These are phyloP conservation scores for Salisapilia sapeloensis DNA, from an alignment of 352 stramenopile species.

Conservation along the genomic window DNA sequence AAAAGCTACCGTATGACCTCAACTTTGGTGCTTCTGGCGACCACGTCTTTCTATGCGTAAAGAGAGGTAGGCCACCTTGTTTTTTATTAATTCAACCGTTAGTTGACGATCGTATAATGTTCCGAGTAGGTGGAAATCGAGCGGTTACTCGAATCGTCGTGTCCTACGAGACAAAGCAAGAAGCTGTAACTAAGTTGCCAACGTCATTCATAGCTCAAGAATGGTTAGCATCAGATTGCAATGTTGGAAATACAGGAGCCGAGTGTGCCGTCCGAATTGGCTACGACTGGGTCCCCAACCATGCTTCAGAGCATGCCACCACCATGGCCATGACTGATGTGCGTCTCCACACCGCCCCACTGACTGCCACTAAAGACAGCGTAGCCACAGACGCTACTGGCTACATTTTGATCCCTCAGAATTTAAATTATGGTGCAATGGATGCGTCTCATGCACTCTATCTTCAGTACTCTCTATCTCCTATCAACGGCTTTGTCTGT, in stretches of 20 bases:
- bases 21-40: conserved; percentile 43
- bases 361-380: no score
- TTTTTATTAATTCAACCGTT: no score
- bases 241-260: no score
- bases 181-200: conserved; percentile 2
- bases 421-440: conserved; percentile 27
- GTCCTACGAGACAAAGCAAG: not conserved
- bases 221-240: no score
- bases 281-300: conserved; percentile 6
- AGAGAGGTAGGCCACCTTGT: conserved; percentile 12
- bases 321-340: conserved; percentile 51
- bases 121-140: conserved; percentile 3
- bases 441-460: conserved; percentile 14
- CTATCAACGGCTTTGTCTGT: conserved; percentile 44
- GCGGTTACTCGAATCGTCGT: conserved; percentile 9
- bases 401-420: conserved; percentile 30
- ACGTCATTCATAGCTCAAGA: no score
- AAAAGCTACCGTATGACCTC: conserved; percentile 29
- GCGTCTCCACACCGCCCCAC: conserved; percentile 15
- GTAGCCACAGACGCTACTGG: conserved; percentile 8
- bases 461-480: conserved; percentile 31
- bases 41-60: conserved; percentile 58
- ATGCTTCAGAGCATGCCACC: conserved; percentile 10
- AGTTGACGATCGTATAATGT: no score
- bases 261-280: conserved; percentile 11